Base-by-base conservation (phyloP, 2,329 filamentous ascomycete genomes). In the Sarocladiaceae sp. region DNA sequence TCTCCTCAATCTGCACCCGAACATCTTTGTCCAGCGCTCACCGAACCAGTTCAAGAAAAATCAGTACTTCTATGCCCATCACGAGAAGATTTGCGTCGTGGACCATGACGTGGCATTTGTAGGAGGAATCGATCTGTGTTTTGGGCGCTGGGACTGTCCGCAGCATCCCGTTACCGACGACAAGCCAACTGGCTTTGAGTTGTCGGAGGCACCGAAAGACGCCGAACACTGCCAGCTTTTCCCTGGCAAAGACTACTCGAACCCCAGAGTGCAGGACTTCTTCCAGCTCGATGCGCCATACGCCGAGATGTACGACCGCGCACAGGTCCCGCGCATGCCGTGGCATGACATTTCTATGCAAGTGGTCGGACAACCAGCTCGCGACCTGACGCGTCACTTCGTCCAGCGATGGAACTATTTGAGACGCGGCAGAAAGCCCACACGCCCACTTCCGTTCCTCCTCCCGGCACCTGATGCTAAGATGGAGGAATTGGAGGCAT, bases 291-390 rank as follows among this genome's bases (percentile, higher is more conserved):
- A 94, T 64, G 90, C 95, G 66, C 94, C 94, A 2, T 97, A 97
- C 62, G 94, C 96, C 64, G 94, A 99, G 69, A 97, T 97, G 94
- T 99, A 97, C 63, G 90, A 97, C 68, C 86, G 94, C 52, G 87
- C 83, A 55, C 88, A 88, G 65, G 82, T 93, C 17, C 91, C 94
- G 2, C 79, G 94, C 56, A 99, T 97, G 94, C 93, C 94, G 1
- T 99, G 94, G 94, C 94, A 99, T 63, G 94, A 99, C 67, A 91
- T 99, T 56, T 84, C 87, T 2, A 97, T 99, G 94, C 94, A 97
- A 68, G 86, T 99, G 37, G 91, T 97, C 39, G 94, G 94, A 3
- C 94, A 97, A 66, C 94, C 94, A 2, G 93, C 94, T 12, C 83
- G 94, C 59, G 94, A 99, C 71, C 74, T 97, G 56, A 97, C 92